Evolutionary conservation across 169 alveolate species (phyloP).

Genomic region (Toxoplasma gondii): DNA sequence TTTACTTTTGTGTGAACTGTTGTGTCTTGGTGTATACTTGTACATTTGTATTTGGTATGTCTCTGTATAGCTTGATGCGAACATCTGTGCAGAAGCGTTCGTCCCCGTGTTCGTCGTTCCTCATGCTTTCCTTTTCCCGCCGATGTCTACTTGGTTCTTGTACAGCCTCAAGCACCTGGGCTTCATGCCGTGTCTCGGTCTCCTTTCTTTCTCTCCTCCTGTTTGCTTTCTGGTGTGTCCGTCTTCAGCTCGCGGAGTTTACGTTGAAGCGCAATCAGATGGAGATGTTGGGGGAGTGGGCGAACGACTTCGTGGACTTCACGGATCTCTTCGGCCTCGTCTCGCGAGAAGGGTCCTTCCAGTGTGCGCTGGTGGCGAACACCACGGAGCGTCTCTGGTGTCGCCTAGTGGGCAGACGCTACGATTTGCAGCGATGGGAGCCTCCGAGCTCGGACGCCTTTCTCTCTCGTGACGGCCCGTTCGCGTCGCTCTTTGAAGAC

Average conservation of each 20-base stretch:
- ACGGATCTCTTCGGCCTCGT: slow-evolving; percentile 56
- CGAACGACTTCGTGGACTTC: slow-evolving; percentile 69
- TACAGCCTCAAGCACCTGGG: no score
- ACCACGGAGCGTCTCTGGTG: slow-evolving; percentile 73
- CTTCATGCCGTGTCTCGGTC: no score
- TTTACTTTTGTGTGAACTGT: neutral
- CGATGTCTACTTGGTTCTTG: no score
- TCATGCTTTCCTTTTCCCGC: no score
- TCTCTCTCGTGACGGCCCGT: neutral
- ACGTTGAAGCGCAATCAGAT: slow-evolving; percentile 70
- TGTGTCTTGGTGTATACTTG: neutral
- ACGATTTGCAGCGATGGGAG: slow-evolving; percentile 62
- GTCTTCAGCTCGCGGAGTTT: slow-evolving; percentile 54
- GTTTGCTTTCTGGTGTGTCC: neutral
- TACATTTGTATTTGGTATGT: neutral
- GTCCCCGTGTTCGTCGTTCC: no score
- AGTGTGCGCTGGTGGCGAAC: slow-evolving; percentile 69
- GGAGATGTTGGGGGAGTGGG: slow-evolving; percentile 73
- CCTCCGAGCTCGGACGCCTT: slow-evolving; percentile 3
- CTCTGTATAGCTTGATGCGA: neutral
- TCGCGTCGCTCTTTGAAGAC: neutral
- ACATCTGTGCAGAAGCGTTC: neutral
- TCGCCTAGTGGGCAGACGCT: slow-evolving; percentile 71
- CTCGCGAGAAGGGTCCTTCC: slow-evolving; percentile 49
- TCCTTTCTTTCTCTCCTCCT: no score